phyloP scores from a whole-genome alignment of 2,329 filamentous ascomycete species.

The Simplicillium sp. region DNA sequence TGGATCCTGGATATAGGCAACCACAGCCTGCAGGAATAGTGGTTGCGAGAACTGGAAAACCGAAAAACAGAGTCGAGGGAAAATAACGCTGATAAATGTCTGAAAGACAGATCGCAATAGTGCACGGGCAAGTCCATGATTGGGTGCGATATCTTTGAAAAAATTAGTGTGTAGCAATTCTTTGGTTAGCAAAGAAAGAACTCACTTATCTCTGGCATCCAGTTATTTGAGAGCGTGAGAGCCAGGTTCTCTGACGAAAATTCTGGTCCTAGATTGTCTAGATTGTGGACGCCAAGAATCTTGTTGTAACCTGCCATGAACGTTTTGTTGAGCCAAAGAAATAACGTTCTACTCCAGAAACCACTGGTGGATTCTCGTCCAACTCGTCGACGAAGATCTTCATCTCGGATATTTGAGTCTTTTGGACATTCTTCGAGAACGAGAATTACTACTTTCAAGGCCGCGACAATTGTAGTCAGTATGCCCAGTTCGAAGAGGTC shows the following conservation, averaged over 20 bases:
- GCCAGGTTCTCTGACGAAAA: too few relatives aligned
- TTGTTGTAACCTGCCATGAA: not conserved
- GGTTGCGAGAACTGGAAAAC: too few relatives aligned
- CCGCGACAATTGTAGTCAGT: not conserved
- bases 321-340: not conserved
- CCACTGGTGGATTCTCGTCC: not conserved
- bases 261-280: too few relatives aligned
- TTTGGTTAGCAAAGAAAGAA: not conserved
- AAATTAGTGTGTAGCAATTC: not conserved
- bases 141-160: not conserved
- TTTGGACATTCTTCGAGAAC: not conserved
- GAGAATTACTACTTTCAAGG: not conserved
- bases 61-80: too few relatives aligned
- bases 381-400: not conserved
- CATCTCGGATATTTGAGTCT: not conserved
- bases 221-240: too few relatives aligned
- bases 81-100: not conserved
- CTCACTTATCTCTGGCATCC: not conserved
- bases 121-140: not conserved
- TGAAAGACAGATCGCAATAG: not conserved
- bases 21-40: too few relatives aligned
- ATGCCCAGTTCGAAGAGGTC: not conserved
- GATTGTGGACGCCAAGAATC: not conserved
- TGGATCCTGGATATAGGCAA: too few relatives aligned
- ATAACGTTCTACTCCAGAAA: not conserved